Evolutionary conservation across 768 basidiomycete species (phyloP), one percentile per base, ranked within the genome.

Genomic region (Hirschioporus abietinus): DNA sequence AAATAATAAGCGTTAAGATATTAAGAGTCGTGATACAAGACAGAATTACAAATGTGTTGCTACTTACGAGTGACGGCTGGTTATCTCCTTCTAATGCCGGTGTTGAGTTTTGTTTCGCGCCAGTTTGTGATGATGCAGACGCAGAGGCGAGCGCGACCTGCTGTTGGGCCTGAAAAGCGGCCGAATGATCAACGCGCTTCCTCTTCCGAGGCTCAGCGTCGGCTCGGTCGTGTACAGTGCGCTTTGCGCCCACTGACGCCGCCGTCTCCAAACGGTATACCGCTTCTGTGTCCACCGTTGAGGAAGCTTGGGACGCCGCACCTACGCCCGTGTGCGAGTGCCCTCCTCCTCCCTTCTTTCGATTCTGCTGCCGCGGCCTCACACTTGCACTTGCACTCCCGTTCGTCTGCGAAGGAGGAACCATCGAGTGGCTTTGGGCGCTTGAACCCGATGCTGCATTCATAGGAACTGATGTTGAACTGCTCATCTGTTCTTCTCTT

Each of bases 161-260:
- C 60, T 61, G 60, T 34, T 61, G 60, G 60, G 60, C 60, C 60
- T 61, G 60, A 17, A 61, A 61, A 25, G 25, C 60, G 24, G 60
- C 30, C 18, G 24, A 35, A 27, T 65, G 64, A 25, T 90, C 90
- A 42, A 84, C 80, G 70, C 89, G 84, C 77, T 91, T 93, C 71
- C 91, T 79, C 76, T 93, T 92, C 63, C 91, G 81, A 18, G 88
- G 86, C 70, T 92, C 91, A n/a, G 88, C 89, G 8, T 92, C 90
- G 26, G 78, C 82, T 71, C 86, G 85, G 64, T 92, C 91, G 20
- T 72, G 78, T 0, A 90, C 91, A 60, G 85, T 84, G 69, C 91
- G 78, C 73, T 93, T 92, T 20, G 82, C 74, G 42, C 85, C 85
- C 23, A 68, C 69, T 20, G 66, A 60, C 10, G 69, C 20, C 5